phyloP scores from a whole-genome alignment of 208 protist species.

The Leishmania tropica region DNA sequence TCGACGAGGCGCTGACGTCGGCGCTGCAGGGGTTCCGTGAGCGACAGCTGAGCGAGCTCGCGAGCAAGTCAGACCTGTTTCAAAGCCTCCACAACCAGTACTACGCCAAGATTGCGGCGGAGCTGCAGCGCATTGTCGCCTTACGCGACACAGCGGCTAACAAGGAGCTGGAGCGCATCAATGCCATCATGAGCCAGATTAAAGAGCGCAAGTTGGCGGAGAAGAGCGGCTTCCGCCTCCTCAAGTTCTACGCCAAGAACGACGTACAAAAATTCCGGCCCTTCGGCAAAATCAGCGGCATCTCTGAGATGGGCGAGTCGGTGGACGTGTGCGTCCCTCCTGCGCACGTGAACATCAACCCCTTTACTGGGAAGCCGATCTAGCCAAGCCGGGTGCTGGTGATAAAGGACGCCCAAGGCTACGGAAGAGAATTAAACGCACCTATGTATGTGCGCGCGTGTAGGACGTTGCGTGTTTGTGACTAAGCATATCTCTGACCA shows the following conservation, averaged over 20 bases:
- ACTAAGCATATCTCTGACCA: not conserved
- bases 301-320: constrained; percentile 82
- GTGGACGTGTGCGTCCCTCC: constrained; percentile 82
- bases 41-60: constrained; percentile 58
- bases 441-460: not conserved
- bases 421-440: not conserved
- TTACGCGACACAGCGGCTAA: constrained; percentile 49
- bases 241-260: constrained; percentile 91
- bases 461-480: not conserved
- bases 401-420: not conserved
- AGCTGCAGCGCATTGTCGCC: constrained; percentile 72
- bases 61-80: constrained; percentile 67
- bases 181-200: constrained; percentile 47
- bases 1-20: constrained; percentile 57
- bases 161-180: constrained; percentile 58
- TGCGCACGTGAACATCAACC: constrained; percentile 82
- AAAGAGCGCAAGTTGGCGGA: constrained; percentile 71
- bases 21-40: constrained; percentile 79
- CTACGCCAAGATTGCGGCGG: constrained; percentile 47
- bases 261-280: constrained; percentile 78
- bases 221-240: constrained; percentile 73
- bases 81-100: constrained; percentile 43
- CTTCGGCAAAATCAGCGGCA: constrained; percentile 87
- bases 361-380: constrained; percentile 55
- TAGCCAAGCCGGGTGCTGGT: not conserved